phyloP scores from a whole-genome alignment of 2,329 filamentous ascomycete genomes.

The Aspergillus terreus region DNA sequence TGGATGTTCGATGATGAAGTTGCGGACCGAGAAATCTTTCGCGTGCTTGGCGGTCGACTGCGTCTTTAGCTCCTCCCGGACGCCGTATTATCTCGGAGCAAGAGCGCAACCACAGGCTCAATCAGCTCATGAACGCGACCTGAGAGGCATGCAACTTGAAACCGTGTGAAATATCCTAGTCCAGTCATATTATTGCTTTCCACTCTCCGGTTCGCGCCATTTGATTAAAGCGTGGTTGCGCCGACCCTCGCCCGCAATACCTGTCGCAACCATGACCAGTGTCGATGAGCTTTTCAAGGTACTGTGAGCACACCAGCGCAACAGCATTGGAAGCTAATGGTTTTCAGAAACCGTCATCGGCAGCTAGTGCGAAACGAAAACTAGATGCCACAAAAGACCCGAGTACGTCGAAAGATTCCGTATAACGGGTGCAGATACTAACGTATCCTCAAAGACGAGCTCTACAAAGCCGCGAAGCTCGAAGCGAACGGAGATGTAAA shows the following conservation, averaged over 20 bases:
- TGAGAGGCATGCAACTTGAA: background rate
- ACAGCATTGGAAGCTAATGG: slow-evolving; percentile 14
- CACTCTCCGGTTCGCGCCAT: background rate
- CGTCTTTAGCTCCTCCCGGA: slow-evolving; percentile 28
- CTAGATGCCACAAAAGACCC: slow-evolving; percentile 54
- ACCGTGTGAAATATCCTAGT: background rate
- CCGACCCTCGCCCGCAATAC: slow-evolving; percentile 1
- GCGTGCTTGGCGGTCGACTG: slow-evolving; percentile 26
- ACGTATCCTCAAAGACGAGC: slow-evolving; percentile 40
- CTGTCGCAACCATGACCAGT: slow-evolving; percentile 49
- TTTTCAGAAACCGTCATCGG: slow-evolving; percentile 46
- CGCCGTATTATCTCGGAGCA: slow-evolving; percentile 23
- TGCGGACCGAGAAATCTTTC: slow-evolving; percentile 32
- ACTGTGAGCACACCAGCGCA: slow-evolving; percentile 1
- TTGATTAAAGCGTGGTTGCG: background rate
- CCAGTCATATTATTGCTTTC: background rate
- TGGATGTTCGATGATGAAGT: background rate
- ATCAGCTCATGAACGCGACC: background rate
- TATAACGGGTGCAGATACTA: slow-evolving; percentile 7
- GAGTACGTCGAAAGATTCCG: slow-evolving; percentile 29
- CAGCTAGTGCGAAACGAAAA: slow-evolving; percentile 54
- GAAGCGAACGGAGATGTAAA: slow-evolving; percentile 49
- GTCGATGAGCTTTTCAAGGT: slow-evolving; percentile 62
- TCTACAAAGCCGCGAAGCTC: slow-evolving; percentile 60
- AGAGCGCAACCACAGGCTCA: slow-evolving; percentile 9